phyloP scores from a whole-genome alignment of 2,329 filamentous ascomycete species.

The Aureobasidium sp. region DNA sequence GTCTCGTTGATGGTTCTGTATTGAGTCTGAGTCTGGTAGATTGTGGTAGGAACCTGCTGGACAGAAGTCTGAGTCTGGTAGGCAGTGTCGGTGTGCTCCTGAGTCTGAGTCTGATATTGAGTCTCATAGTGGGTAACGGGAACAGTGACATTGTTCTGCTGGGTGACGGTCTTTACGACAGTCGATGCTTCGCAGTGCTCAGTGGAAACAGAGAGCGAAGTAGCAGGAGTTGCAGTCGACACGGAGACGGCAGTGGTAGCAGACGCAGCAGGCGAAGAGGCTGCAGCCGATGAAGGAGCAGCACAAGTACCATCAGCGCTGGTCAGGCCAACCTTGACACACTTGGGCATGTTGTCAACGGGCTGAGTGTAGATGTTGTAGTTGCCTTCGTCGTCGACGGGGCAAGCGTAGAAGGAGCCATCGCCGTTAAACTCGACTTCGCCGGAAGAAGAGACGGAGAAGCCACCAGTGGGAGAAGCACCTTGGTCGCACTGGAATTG shows the following conservation, averaged over 20 bases:
- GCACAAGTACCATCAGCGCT: constrained; percentile 19
- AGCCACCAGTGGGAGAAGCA: constrained; percentile 44
- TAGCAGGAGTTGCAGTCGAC: not conserved
- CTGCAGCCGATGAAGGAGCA: not conserved
- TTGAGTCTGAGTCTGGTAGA: not conserved
- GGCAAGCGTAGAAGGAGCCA: constrained; percentile 52
- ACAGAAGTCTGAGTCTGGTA: not conserved
- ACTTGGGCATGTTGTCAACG: constrained; percentile 15
- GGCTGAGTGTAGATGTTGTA: constrained; percentile 33
- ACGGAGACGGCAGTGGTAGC: constrained; percentile 2
- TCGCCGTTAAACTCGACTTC: constrained; percentile 44
- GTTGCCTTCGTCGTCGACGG: constrained; percentile 44
- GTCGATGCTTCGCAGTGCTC: not conserved
- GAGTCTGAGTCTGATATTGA: not conserved
- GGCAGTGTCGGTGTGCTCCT: not conserved
- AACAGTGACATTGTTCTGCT: constrained; percentile 5
- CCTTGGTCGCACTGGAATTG: constrained; percentile 53
- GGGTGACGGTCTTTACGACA: not conserved
- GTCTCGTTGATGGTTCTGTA: constrained; percentile 7
- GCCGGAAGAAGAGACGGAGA: constrained; percentile 47
- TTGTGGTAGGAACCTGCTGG: constrained; percentile 5
- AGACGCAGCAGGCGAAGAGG: not conserved
- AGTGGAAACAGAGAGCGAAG: not conserved
- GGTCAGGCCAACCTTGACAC: constrained; percentile 8
- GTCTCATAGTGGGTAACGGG: not conserved